These are phyloP conservation scores for Tephrocybe rancida DNA, from an alignment of 768 basidiomycete species.

Conservation along the genomic window DNA sequence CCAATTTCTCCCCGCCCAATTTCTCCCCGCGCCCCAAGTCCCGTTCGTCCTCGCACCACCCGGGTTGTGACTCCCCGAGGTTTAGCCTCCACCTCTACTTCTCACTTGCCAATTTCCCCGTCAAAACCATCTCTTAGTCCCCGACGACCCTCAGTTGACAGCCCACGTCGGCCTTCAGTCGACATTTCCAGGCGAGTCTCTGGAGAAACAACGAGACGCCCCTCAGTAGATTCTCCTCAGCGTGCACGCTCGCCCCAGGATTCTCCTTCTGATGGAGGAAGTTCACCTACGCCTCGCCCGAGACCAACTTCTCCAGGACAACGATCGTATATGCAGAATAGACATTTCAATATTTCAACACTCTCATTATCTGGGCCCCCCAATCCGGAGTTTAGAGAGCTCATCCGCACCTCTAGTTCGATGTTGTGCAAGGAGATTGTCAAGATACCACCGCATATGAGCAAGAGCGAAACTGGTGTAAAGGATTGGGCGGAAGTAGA, in stretches of 20 bases:
- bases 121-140: conserved; percentile 33
- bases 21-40: conserved; percentile 39
- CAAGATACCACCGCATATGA: conserved; percentile 59
- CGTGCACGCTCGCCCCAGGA: conserved; percentile 33
- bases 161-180: conserved; percentile 32
- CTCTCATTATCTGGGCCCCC: conserved; percentile 50
- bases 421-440: conserved; percentile 69
- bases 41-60: conserved; percentile 45
- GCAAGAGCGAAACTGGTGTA: conserved; percentile 46
- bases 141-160: conserved; percentile 41
- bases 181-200: conserved; percentile 36
- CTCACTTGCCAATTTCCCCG: conserved; percentile 49
- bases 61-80: conserved; percentile 46
- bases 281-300: conserved; percentile 47
- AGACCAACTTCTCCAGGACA: conserved; percentile 51
- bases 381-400: conserved; percentile 64
- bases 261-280: conserved; percentile 30
- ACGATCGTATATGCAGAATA: conserved; percentile 52
- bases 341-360: conserved; percentile 61
- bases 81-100: conserved; percentile 49
- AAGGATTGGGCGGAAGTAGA: conserved; percentile 81
- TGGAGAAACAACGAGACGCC: conserved; percentile 23
- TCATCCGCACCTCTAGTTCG: conserved; percentile 65
- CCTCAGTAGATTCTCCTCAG: conserved; percentile 27
- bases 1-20: conserved; percentile 41